These are phyloP conservation scores for Acanthamoeba lenticulata DNA, from an alignment of 208 protist genomes.

Conservation along the genomic window DNA sequence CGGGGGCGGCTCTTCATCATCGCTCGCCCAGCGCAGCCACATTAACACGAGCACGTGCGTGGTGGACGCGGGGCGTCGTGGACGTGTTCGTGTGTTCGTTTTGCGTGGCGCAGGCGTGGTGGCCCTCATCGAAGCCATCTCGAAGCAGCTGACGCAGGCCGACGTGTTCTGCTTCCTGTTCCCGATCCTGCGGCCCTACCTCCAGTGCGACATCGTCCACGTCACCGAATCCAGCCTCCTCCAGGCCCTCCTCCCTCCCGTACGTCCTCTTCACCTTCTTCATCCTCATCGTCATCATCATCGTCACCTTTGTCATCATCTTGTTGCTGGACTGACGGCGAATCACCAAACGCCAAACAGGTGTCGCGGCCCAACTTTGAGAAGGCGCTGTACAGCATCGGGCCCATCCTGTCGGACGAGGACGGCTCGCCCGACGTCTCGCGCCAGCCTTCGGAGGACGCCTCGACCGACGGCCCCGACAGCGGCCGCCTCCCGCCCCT, in stretches of 20 bases:
- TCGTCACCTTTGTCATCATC: background rate
- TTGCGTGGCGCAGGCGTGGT: slow-evolving; percentile 23
- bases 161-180: slow-evolving; percentile 69
- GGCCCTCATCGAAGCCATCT: slow-evolving; percentile 2
- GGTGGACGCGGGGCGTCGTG: too few species aligned
- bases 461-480: background rate
- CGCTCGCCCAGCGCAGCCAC: slow-evolving; percentile 24
- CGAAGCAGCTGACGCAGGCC: background rate
- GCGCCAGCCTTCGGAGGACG: background rate
- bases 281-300: background rate
- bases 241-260: slow-evolving; percentile 7
- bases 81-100: background rate
- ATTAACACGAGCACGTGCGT: too few species aligned
- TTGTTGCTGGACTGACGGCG: background rate
- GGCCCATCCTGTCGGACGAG: slow-evolving; percentile 40
- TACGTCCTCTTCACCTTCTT: background rate
- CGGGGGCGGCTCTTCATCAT: background rate
- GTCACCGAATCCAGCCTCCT: slow-evolving; percentile 28
- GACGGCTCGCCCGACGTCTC: background rate
- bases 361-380: slow-evolving; percentile 39
- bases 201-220: slow-evolving; percentile 40
- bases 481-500: background rate
- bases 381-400: slow-evolving; percentile 47
- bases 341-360: background rate
- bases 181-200: slow-evolving; percentile 47